These are phyloP conservation scores for Wickerhamiella pararugosa DNA, from an alignment of 1,139 yeast species.

Conservation along the genomic window DNA sequence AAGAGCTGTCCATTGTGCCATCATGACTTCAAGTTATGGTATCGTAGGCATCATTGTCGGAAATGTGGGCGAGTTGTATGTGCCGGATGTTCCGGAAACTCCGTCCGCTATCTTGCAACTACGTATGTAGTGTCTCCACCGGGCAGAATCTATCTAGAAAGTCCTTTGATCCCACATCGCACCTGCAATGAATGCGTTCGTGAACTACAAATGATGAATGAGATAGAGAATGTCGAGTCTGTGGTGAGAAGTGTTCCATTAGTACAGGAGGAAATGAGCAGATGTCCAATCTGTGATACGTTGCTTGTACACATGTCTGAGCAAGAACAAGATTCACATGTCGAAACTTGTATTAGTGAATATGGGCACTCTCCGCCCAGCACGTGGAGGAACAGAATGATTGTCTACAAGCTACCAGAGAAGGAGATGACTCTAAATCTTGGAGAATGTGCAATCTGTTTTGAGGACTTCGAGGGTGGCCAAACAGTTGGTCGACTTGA, in stretches of 20 bases:
- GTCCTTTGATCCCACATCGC: conserved; percentile 38
- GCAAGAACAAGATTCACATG: conserved; percentile 46
- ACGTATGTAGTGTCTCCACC: conserved; percentile 36
- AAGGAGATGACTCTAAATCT: conserved; percentile 17
- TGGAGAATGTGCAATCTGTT: conserved; percentile 79
- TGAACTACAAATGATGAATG: conserved; percentile 43
- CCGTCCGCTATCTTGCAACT: conserved; percentile 33
- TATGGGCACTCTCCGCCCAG: conserved; percentile 43
- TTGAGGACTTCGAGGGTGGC: conserved; percentile 75
- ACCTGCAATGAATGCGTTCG: conserved; percentile 62
- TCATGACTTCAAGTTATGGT: conserved; percentile 43
- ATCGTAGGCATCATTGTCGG: conserved; percentile 80
- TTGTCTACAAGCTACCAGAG: conserved; percentile 59
- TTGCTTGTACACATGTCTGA: conserved; percentile 27
- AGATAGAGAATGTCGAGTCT: conserved; percentile 14
- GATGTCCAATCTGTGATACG: conserved; percentile 43
- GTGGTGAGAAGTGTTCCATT: conserved; percentile 20
- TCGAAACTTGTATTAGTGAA: conserved; percentile 55
- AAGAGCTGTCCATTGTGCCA: conserved; percentile 49
- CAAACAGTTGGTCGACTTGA: conserved; percentile 85
- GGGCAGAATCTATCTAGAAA: conserved; percentile 33
- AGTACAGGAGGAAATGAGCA: conserved; percentile 25
- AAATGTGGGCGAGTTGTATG: conserved; percentile 72
- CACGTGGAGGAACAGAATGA: conserved; percentile 52
- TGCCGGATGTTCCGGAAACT: conserved; percentile 42